Evolutionary conservation across 106 monocot species (phyloP), one percentile per base, ranked within the genome.

Genomic region (Iris macrosiphon): DNA sequence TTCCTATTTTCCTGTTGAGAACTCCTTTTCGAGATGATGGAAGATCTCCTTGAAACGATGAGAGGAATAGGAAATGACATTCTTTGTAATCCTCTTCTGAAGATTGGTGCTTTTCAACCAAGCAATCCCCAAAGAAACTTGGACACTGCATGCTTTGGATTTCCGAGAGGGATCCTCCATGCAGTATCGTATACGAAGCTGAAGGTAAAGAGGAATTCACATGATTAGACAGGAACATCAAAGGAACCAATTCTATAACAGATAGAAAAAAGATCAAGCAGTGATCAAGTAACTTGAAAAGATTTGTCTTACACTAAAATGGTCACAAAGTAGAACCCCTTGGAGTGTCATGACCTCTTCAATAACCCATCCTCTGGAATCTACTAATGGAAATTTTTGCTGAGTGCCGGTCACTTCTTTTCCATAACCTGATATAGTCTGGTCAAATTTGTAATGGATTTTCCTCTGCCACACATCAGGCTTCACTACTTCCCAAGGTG

Each of bases 91-190:
- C 54, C 67, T 81, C 70, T 88, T 94, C 58, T 88, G 81, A 73
- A 82, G 81, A 16, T 88, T 94, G 22, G 75, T 84, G 52, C 73
- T 82, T 43, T 94, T 94, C 57, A 84, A 59, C 88, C 94, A 88
- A 38, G 67, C 72, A 59, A 94, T 73, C 17, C 94, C 94, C 9
- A 81, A 14, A 8, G 33, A 82, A 11, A 76, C 88, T 31, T 70
- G 67, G 31, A 88, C 84, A 61, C 60, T 75, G 75, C 84, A 85
- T 19, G 83, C 75, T 40, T 79, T 84, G 5, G 68, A 46, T 66
- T 74, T 83, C 0, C 72, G 71, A 12, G 81, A 23, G 4, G 57
- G 44, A 43, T 76, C 70, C 48, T 88, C 88, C 11, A 94, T 37
- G 24, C 70, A 63, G 59, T 85, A 88, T 58, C 79, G 75, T 49